Conservation (phyloP, 306 rosid species). For the Psophocarpus tetragonolobus region DNA sequence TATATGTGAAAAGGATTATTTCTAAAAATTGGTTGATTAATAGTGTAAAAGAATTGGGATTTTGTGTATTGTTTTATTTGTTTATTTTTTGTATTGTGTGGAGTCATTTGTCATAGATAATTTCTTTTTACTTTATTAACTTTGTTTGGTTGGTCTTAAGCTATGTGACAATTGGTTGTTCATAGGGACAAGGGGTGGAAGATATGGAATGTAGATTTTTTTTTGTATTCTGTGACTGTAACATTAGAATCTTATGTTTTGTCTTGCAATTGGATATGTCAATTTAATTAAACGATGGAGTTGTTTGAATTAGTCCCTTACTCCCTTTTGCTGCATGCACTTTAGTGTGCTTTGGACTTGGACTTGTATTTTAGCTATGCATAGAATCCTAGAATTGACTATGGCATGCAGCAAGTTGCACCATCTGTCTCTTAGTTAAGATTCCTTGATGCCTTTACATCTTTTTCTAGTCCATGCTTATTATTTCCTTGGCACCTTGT, state of each 20-base stretch:
- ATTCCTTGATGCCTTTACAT: slow-evolving; percentile 1
- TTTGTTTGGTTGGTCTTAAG: background rate
- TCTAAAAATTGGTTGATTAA: background rate
- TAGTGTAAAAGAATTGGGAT: background rate
- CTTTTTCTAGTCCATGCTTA: background rate
- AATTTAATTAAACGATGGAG: background rate
- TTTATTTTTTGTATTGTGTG: background rate
- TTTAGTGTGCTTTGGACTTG: background rate
- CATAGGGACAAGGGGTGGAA: background rate
- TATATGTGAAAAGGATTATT: background rate
- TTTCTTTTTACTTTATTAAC: background rate
- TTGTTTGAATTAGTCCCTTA: background rate
- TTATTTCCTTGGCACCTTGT: background rate
- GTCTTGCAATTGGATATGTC: background rate
- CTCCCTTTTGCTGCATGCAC: background rate
- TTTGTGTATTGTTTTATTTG: background rate
- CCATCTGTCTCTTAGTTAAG: background rate
- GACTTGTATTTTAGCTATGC: background rate
- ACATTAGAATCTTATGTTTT: background rate
- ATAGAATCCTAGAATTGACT: background rate
- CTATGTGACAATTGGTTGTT: too few species aligned
- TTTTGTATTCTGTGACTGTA: background rate
- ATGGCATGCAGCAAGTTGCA: background rate
- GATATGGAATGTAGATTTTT: background rate
- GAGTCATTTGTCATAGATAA: background rate